A percentile compares a stretch with the other conserved stretches of the same genome.
Evolutionary conservation across 306 rosid genomes (phyloP).

Genomic region (Cucumis sativus): DNA sequence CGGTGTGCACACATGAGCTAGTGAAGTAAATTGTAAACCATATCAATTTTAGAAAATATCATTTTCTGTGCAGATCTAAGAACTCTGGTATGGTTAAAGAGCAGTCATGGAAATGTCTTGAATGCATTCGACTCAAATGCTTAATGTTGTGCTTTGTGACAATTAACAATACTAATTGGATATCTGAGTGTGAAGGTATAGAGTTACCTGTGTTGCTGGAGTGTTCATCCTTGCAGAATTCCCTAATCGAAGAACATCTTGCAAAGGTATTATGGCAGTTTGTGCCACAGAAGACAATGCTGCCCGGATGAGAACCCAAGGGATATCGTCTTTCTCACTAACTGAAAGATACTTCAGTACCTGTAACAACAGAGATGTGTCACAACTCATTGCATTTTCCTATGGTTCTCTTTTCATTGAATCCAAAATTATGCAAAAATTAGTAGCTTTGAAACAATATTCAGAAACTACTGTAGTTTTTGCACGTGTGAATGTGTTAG

Average conservation of each 20-base stretch:
- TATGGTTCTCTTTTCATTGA: background rate
- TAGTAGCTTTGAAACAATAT: background rate
- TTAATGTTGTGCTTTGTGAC: background rate
- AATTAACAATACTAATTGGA: background rate
- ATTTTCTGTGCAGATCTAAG: background rate
- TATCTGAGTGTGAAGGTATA: background rate
- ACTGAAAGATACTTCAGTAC: conserved; percentile 55
- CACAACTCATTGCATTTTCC: background rate
- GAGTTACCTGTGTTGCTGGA: conserved; percentile 89
- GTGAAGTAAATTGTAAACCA: background rate
- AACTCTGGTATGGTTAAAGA: background rate
- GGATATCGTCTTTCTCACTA: conserved; percentile 44
- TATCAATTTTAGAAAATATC: background rate
- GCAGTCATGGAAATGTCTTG: background rate
- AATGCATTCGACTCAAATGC: background rate
- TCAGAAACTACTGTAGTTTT: background rate
- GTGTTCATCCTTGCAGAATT: conserved; percentile 86
- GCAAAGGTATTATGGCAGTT: conserved; percentile 76
- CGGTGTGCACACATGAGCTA: background rate
- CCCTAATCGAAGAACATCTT: conserved; percentile 77
- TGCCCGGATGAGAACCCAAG: conserved; percentile 58
- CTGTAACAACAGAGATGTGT: conserved; percentile 22
- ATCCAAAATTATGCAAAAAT: background rate
- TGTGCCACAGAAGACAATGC: conserved; percentile 66
- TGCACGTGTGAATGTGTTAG: background rate